These are phyloP conservation scores for Alternaria panax DNA, from an alignment of 2,329 filamentous ascomycete genomes.

Conservation along the genomic window DNA sequence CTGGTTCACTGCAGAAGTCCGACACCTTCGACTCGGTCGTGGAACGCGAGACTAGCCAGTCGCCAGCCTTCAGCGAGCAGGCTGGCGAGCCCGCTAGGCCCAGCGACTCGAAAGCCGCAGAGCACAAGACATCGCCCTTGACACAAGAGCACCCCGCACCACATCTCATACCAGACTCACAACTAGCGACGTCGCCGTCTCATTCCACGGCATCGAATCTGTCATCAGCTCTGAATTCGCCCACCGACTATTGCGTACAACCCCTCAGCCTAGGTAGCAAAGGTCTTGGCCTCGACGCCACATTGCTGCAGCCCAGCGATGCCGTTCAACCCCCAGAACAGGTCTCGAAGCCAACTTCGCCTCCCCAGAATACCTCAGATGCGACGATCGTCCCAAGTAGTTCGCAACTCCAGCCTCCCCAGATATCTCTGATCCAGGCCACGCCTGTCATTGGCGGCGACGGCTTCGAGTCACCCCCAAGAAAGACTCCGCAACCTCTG, in stretches of 20 bases:
- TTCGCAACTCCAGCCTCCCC: conserved; percentile 38
- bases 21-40: conserved; percentile 44
- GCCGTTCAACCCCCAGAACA: conserved; percentile 19
- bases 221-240: conserved; percentile 39
- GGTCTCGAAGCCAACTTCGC: conserved; percentile 20
- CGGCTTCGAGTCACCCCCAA: conserved; percentile 46
- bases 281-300: conserved; percentile 35
- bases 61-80: conserved; percentile 45
- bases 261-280: conserved; percentile 34
- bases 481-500: conserved; percentile 55
- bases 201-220: conserved; percentile 39
- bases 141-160: conserved; percentile 27
- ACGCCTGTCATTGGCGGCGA: conserved; percentile 49
- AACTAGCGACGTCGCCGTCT: conserved; percentile 43
- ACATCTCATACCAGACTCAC: conserved; percentile 38
- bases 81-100: conserved; percentile 37
- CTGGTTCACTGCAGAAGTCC: conserved; percentile 43
- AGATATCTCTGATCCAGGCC: conserved; percentile 50
- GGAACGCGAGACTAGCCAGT: conserved; percentile 49
- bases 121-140: conserved; percentile 33
- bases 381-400: conserved; percentile 18
- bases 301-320: conserved; percentile 25
- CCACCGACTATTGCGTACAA: conserved; percentile 45
- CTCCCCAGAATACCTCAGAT: conserved; percentile 17
- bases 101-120: conserved; percentile 24